These are phyloP conservation scores for Lasiodiplodia hormozganensis DNA, from an alignment of 2,329 filamentous ascomycete genomes.

Conservation along the genomic window DNA sequence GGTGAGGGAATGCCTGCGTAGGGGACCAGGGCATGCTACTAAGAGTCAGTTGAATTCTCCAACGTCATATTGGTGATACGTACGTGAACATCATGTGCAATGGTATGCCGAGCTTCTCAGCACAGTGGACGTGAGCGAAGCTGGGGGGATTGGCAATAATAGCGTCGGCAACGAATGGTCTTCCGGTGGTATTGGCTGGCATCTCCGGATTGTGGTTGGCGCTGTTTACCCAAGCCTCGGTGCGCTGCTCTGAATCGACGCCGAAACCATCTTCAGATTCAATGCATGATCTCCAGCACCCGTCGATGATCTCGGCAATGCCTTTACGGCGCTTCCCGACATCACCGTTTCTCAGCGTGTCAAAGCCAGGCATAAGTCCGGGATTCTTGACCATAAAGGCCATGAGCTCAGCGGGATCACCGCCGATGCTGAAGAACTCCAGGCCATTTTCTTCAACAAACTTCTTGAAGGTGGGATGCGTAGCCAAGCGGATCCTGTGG, in stretches of 20 bases:
- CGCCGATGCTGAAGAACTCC: constrained; percentile 60
- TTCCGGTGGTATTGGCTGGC: constrained; percentile 43
- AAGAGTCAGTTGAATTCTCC: neutral
- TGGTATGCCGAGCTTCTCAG: constrained; percentile 76
- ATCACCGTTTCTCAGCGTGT: constrained; percentile 77
- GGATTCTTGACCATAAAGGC: constrained; percentile 93
- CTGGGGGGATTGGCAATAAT: constrained; percentile 82
- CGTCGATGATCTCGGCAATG: constrained; percentile 79
- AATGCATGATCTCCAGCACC: constrained; percentile 86
- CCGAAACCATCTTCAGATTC: constrained; percentile 74
- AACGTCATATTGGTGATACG: constrained; percentile 40
- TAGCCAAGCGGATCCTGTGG: constrained; percentile 57
- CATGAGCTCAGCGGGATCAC: constrained; percentile 59
- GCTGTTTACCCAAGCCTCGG: constrained; percentile 57
- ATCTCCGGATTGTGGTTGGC: constrained; percentile 51
- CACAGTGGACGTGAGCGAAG: constrained; percentile 77
- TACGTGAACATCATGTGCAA: constrained; percentile 89
- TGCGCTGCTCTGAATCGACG: constrained; percentile 58
- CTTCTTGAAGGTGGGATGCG: constrained; percentile 57
- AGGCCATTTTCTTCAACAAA: constrained; percentile 58
- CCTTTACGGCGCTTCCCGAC: constrained; percentile 75
- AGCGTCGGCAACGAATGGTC: constrained; percentile 81
- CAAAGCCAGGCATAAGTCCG: constrained; percentile 81
- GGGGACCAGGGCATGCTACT: constrained; percentile 87
- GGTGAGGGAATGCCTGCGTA: constrained; percentile 84